A percentile compares a stretch with the other conserved stretches of the same genome.
phyloP scores from a whole-genome alignment of 768 basidiomycete genomes.

The Infundibulicybe gibba region DNA sequence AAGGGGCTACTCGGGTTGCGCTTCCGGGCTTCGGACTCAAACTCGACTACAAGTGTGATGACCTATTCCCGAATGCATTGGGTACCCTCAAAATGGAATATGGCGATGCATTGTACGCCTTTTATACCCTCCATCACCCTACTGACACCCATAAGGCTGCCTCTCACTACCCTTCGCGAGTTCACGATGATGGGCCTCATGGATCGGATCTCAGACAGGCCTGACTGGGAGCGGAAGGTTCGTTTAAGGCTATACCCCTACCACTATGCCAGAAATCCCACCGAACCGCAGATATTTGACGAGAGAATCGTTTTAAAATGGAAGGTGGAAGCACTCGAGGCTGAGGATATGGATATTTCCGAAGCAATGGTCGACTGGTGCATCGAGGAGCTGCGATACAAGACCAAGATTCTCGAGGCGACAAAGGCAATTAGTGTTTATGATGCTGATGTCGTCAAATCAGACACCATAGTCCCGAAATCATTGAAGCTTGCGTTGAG shows the following conservation, averaged over 20 bases:
- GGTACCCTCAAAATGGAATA: neutral
- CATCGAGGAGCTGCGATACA: slow-evolving; percentile 15
- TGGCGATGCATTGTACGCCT: neutral
- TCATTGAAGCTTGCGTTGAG: slow-evolving; percentile 11
- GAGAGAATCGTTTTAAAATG: slow-evolving; percentile 11
- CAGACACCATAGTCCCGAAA: slow-evolving; percentile 20
- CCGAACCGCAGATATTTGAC: slow-evolving; percentile 11
- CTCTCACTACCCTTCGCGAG: slow-evolving; percentile 19
- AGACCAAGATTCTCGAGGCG: slow-evolving; percentile 8
- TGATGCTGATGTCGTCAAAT: slow-evolving; percentile 8
- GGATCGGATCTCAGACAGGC: slow-evolving; percentile 30
- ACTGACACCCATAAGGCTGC: neutral
- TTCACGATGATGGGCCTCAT: slow-evolving; percentile 30
- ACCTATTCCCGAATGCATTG: neutral
- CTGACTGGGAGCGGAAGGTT: slow-evolving; percentile 28
- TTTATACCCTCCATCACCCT: neutral
- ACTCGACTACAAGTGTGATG: neutral
- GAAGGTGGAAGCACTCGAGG: slow-evolving; percentile 9
- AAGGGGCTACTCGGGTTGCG: neutral
- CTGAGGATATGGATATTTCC: slow-evolving; percentile 1
- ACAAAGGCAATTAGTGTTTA: slow-evolving; percentile 8
- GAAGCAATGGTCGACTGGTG: slow-evolving; percentile 13
- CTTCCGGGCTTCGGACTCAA: slow-evolving; percentile 6
- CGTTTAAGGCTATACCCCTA: no score
- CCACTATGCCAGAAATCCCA: no score